Base-by-base conservation (phyloP, 805 yeast species). In the Saccharomycopsis vini region DNA sequence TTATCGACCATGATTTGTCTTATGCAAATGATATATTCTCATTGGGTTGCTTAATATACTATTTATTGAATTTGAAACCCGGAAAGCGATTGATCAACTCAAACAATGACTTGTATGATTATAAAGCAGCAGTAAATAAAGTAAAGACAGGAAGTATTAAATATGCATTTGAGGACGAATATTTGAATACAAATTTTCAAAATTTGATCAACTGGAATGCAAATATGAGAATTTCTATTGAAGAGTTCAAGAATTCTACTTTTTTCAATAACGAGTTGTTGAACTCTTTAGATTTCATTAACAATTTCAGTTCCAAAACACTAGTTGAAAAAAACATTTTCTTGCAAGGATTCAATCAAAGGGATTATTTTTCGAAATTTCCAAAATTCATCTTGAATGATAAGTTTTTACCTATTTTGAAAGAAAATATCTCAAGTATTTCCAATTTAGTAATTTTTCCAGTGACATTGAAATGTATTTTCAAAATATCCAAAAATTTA, bases 181-280 rank as follows among this genome's bases (percentile, higher is more conserved):
- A 80, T 40, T 62, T 70, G 36, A 54, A 53, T 46, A 65, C 69
- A 6, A 63, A 73, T 0, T 66, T 78, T 40, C 69, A 79, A 1
- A 68, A 66, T 36, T 56, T 86, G 40, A 62, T 88, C 51, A 65
- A 72, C 52, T 69, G 78, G 55, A 69, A 69, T 52, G 74, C 87
- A 3, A 60, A 68, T 36, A 75, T 75, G 50, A 66, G 90, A 57
- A 57, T 75, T 45, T 57, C 78, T 38, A 67, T 89, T 38, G 75
- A 78, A 52, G 81, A 77, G 39, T 73, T 92, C 48, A 71, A 83
- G n/a, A 73, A 75, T 9, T 76, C 87, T 7, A 75, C 72, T 30
- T 84, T 76, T 53, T 90, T 89, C 61, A 83, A 86, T 62, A 89
- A 87, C 50, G 85, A 90, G 41, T 64, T 88, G 40, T 77, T 90